Base-by-base conservation (phyloP, 2,329 filamentous ascomycete species). In the Colletotrichum aenigma region DNA sequence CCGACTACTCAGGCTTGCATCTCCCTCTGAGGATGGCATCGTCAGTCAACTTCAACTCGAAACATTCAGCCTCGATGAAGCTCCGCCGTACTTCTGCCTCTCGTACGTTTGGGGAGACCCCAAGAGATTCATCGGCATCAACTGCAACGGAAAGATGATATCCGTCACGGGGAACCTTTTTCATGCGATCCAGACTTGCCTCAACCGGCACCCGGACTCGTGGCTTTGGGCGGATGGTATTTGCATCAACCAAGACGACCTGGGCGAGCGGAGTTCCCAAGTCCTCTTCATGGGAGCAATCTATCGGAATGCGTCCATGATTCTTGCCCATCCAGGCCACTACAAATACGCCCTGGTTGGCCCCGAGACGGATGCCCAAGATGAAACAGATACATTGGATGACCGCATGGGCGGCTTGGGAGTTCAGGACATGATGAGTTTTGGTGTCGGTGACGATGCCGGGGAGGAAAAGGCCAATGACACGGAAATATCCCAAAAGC, bases 171-270 rank as follows among this genome's bases (percentile, higher is more conserved):
- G 52, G 15, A 71, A 75, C n/a, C 34, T 75, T 3, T 75, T 62
- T 3, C 69, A 66, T 10, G 72, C 72, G 6, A 13, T 75, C 16
- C 48, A 58, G n/a, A 58, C 56, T 13, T 74, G 68, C 32, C 30
- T 71, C 26, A 55, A 36, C 12, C 28, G 67, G 5, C 66, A 74
- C 7, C 71, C 71, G 1, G 18, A 64, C 18, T 1, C 36, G 4
- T 75, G 68, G 68, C 66, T 75, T 7, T 71, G 72, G 72, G 67
- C 72, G 5, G 72, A 75, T 30, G 66, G 67, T 8, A 71, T 75
- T 12, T 75, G 72, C 34, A 61, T 75, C 15, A 66, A 75, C 38
- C 72, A 75, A 13, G 55, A 66, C 15, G 24, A 75, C 21, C 12
- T 75, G 7, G 34, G n/a, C 15, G 72, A 75, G 61, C 24, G 72